These are phyloP conservation scores for Apiospora hydei DNA, from an alignment of 2,329 filamentous ascomycete genomes.

Conservation along the genomic window DNA sequence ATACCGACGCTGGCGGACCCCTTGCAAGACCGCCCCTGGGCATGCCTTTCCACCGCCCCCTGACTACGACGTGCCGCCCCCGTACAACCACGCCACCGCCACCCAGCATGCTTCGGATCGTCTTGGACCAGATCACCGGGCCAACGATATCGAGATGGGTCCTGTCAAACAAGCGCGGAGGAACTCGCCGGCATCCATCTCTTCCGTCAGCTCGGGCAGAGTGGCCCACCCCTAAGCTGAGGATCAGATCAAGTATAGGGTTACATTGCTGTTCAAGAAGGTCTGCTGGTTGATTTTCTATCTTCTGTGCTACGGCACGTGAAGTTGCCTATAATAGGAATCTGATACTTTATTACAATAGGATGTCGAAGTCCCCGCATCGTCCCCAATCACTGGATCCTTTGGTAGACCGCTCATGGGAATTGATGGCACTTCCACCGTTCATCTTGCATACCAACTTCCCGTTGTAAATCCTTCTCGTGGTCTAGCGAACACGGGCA, in stretches of 20 bases:
- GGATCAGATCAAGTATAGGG: too few relatives aligned
- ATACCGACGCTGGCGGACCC: conserved; percentile 34
- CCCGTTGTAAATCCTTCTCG: too few relatives aligned
- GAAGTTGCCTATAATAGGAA: too few relatives aligned
- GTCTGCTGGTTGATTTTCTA: not conserved
- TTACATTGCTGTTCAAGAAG: not conserved
- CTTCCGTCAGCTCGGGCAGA: not conserved
- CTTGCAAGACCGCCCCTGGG: not conserved
- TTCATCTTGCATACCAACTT: too few relatives aligned
- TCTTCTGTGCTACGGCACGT: too few relatives aligned
- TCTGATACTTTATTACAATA: not conserved
- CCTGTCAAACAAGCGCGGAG: not conserved
- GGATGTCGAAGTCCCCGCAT: not conserved
- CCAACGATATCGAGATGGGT: not conserved
- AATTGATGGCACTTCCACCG: too few relatives aligned
- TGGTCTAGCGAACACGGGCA: not conserved
- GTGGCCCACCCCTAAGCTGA: not conserved
- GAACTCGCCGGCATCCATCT: not conserved
- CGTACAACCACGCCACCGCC: conserved; percentile 27
- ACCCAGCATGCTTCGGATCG: not conserved
- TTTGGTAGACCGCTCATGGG: too few relatives aligned
- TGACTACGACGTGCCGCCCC: conserved; percentile 23
- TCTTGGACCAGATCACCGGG: not conserved
- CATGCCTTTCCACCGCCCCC: conserved; percentile 6
- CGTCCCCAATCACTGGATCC: not conserved